Conservation (phyloP, 225 moss, liverwort and hornwort genomes). For the Pseudoscleropodium purum region DNA sequence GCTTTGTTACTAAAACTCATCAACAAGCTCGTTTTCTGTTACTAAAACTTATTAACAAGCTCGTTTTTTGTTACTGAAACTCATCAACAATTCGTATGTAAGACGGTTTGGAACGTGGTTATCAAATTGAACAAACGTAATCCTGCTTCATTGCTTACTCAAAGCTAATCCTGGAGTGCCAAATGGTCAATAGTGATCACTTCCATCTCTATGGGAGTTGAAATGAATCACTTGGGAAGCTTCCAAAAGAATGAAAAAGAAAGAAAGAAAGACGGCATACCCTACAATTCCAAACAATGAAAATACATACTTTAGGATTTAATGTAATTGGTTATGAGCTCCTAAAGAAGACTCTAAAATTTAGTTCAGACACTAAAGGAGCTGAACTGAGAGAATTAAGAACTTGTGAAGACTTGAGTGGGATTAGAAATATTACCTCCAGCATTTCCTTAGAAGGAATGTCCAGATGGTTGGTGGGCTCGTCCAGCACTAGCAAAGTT, state of each 20-base stretch:
- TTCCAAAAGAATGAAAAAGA: neutral
- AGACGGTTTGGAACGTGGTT: neutral
- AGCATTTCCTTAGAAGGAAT: constrained; percentile 98
- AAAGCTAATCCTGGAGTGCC: neutral
- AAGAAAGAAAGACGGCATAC: neutral
- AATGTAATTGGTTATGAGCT: neutral
- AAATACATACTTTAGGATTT: neutral
- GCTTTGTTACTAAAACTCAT: neutral
- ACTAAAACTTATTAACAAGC: neutral
- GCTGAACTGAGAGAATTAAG: neutral
- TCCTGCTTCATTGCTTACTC: neutral
- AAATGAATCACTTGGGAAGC: neutral
- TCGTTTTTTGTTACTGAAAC: neutral
- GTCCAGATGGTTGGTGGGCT: constrained; percentile 95
- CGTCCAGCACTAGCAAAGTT: constrained; percentile 76
- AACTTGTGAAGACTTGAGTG: neutral
- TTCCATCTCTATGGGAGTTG: neutral
- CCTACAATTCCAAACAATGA: neutral
- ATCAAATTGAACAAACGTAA: neutral
- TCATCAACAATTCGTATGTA: neutral
- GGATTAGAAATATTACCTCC: constrained; percentile 19
- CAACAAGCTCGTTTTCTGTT: neutral
- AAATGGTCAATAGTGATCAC: neutral
- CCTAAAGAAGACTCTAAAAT: neutral
- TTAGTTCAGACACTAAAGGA: neutral